A percentile compares a stretch with the other conserved stretches of the same genome.
Evolutionary conservation across 2,329 filamentous ascomycete genomes (phyloP).

Genomic region (Aureobasidium vineae): DNA sequence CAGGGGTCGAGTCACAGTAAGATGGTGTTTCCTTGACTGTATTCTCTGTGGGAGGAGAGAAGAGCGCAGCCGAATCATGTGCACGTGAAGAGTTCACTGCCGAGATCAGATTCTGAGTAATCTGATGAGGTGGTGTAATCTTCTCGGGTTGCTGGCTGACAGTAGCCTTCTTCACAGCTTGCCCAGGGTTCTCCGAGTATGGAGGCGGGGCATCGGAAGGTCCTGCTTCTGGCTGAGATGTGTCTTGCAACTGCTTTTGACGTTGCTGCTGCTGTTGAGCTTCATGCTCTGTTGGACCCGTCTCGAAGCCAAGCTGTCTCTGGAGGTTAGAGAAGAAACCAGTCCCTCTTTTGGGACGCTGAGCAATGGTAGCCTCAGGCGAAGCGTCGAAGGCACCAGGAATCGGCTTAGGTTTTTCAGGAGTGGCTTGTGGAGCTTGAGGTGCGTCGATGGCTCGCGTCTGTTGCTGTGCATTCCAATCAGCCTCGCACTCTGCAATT

Average conservation of each 20-base stretch:
- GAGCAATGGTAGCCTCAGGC: slow-evolving; percentile 48
- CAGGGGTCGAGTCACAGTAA: slow-evolving; percentile 78
- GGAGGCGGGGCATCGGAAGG: slow-evolving; percentile 37
- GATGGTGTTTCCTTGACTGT: slow-evolving; percentile 73
- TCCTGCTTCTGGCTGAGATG: background rate
- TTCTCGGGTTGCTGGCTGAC: slow-evolving; percentile 36
- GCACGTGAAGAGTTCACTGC: slow-evolving; percentile 76
- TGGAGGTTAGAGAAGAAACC: slow-evolving; percentile 68
- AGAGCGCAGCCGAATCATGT: slow-evolving; percentile 71
- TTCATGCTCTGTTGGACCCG: slow-evolving; percentile 43
- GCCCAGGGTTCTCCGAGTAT: slow-evolving; percentile 32
- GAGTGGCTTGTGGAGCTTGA: slow-evolving; percentile 27
- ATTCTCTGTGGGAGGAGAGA: slow-evolving; percentile 67
- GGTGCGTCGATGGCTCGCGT: background rate
- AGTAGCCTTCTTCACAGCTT: slow-evolving; percentile 32
- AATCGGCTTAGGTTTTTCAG: slow-evolving; percentile 52
- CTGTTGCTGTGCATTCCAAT: slow-evolving; percentile 24
- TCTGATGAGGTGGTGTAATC: slow-evolving; percentile 45
- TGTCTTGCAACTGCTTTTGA: slow-evolving; percentile 31
- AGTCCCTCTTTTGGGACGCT: slow-evolving; percentile 42
- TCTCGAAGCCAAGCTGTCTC: slow-evolving; percentile 66
- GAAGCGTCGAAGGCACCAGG: slow-evolving; percentile 71
- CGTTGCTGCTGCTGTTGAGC: slow-evolving; percentile 34
- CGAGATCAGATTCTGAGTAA: slow-evolving; percentile 70
- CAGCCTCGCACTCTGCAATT: slow-evolving; percentile 40